phyloP scores from a whole-genome alignment of 1,284 basidiomycete genomes.

The Volvariella volvacea region DNA sequence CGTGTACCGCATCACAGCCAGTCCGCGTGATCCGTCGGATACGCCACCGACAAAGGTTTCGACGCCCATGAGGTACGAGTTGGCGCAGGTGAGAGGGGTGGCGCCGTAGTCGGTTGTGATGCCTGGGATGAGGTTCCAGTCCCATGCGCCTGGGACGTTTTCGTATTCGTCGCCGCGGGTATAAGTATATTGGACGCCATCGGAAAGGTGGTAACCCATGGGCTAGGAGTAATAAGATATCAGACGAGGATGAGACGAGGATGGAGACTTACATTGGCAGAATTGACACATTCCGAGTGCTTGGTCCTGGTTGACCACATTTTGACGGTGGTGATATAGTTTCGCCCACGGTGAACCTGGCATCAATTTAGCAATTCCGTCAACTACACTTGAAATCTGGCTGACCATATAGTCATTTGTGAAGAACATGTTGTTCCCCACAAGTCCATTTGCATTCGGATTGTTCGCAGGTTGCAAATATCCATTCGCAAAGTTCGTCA shows the following conservation, averaged over 20 bases:
- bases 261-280: constrained; percentile 32
- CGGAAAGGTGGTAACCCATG: constrained; percentile 56
- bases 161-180: constrained; percentile 56
- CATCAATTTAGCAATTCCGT: too few relatives aligned
- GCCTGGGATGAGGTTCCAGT: constrained; percentile 65
- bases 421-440: constrained; percentile 55
- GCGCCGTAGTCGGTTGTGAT: constrained; percentile 56
- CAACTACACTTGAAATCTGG: too few relatives aligned
- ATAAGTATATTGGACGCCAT: constrained; percentile 56
- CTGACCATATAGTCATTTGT: constrained; percentile 65
- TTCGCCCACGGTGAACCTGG: constrained; percentile 56
- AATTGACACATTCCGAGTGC: constrained; percentile 59
- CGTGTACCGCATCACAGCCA: constrained; percentile 51
- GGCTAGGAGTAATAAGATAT: constrained; percentile 16
- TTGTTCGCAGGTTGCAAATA: constrained; percentile 26
- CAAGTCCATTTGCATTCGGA: constrained; percentile 42
- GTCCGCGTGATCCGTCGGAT: constrained; percentile 43
- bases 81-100: constrained; percentile 38
- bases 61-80: constrained; percentile 32
- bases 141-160: constrained; percentile 59
- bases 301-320: constrained; percentile 54
- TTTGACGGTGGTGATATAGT: constrained; percentile 53
- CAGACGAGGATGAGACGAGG: not conserved
- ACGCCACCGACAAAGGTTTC: constrained; percentile 56
- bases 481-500: constrained; percentile 29